Conservation (phyloP, 495 filamentous ascomycete genomes). For the Immersiella caudata region DNA sequence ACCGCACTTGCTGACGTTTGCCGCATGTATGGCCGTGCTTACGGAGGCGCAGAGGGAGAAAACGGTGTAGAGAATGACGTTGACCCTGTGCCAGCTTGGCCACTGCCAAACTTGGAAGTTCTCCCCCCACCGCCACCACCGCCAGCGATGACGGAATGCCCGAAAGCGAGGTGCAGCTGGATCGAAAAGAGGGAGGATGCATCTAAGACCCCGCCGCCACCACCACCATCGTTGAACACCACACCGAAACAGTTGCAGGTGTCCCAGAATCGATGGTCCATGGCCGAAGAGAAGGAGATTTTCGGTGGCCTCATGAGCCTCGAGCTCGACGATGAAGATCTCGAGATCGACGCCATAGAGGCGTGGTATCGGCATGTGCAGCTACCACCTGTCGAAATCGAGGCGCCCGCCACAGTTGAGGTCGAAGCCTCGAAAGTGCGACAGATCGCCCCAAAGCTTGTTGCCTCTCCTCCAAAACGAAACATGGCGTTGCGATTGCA, state of each 20-base stretch:
- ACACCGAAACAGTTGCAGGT: not conserved
- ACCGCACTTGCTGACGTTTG: conserved; percentile 60
- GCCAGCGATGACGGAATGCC: not conserved
- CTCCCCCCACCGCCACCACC: not conserved
- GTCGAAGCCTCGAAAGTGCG: not conserved
- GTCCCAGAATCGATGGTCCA: not conserved
- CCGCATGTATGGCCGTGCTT: conserved; percentile 58
- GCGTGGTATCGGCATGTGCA: conserved; percentile 38
- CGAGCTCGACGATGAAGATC: conserved; percentile 20
- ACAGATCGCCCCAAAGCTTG: conserved; percentile 28
- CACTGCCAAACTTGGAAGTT: conserved; percentile 11
- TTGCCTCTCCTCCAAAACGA: conserved; percentile 22
- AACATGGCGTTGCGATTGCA: conserved; percentile 43
- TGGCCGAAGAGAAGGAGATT: conserved; percentile 17
- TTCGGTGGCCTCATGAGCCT: conserved; percentile 6
- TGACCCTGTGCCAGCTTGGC: conserved; percentile 25
- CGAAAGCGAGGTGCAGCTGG: not conserved
- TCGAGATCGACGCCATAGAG: conserved; percentile 38
- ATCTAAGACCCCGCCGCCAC: not conserved
- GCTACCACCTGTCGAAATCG: conserved; percentile 18
- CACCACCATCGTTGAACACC: not conserved
- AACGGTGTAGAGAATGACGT: conserved; percentile 33
- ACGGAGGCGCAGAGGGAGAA: conserved; percentile 46
- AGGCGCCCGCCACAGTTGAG: not conserved
- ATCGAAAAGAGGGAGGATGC: not conserved